phyloP scores from a whole-genome alignment of 2,329 filamentous ascomycete genomes.

The Penicillium oxalicum region DNA sequence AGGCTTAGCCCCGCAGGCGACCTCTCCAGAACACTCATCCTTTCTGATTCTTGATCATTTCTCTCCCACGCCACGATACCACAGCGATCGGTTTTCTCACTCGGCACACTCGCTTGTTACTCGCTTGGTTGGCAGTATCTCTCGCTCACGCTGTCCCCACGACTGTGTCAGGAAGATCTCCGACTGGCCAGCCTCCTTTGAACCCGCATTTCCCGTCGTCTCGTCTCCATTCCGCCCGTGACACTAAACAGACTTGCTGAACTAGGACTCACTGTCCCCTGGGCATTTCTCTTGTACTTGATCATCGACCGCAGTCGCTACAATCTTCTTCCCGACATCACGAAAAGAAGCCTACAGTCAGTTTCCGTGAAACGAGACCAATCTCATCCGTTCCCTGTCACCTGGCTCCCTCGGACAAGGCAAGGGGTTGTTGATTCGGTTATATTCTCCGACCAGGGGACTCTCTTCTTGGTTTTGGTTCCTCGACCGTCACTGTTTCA shows the following conservation, averaged over 20 bases:
- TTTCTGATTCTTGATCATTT: slow-evolving; percentile 6
- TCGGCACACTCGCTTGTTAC: slow-evolving; percentile 2
- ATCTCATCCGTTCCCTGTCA: not conserved
- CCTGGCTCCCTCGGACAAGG: slow-evolving; percentile 6
- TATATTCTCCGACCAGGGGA: slow-evolving; percentile 8
- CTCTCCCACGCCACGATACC: not conserved
- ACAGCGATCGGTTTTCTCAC: not conserved
- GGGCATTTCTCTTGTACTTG: no score
- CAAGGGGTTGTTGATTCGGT: slow-evolving; percentile 16
- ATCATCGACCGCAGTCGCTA: no score
- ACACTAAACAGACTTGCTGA: no score
- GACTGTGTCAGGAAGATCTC: not conserved
- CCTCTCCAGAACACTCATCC: slow-evolving; percentile 10
- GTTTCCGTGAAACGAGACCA: no score
- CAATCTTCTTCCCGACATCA: no score
- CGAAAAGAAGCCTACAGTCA: no score
- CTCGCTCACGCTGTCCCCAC: not conserved
- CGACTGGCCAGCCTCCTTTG: not conserved
- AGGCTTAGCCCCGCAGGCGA: slow-evolving; percentile 18
- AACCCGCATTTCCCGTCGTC: slow-evolving; percentile 14
- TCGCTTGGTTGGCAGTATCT: slow-evolving; percentile 10
- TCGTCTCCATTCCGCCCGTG: not conserved
- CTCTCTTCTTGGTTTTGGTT: slow-evolving; percentile 3
- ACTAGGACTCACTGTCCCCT: no score
- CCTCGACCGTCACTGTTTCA: not conserved